Base-by-base conservation (phyloP, 1,284 basidiomycete species). In the Abortiporus biennis region DNA sequence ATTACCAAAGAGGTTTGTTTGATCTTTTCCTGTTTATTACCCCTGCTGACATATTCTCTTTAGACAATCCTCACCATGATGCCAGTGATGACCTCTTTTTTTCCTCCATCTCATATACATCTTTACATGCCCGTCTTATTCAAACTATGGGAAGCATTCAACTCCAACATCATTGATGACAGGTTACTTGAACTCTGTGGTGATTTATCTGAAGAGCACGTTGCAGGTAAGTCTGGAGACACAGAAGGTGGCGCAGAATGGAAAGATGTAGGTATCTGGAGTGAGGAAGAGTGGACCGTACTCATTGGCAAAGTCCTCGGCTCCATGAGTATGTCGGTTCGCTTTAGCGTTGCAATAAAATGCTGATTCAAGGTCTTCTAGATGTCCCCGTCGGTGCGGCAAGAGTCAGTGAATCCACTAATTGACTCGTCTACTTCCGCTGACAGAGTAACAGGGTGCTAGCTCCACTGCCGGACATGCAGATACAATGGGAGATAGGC, bases 191-290 rank as follows among this genome's bases (percentile, higher is more conserved):
- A 93, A 52, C 63, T 93, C 4, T 78, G 84, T 43, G 88, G 85
- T 29, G 71, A 82, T 25, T 66, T 95, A 11, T 72, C 88, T 0
- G 81, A 89, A 55, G 80, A 86, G 55, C 86, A 93, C 56, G 72
- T 91, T 32, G 69, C 81, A 31, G 83, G 84, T 8, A 63, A 67
- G 22, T 57, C 61, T 32, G 75, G 78, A 17, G 67, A 68, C 42
- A 70, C 69, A 12, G 77, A 73, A 12, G 74, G 73, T 40, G 71
- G 71, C 25, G 72, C 75, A 3, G 60, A 66, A 43, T 85, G 84
- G 76, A 82, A 80, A 56, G 85, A 92, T 48, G 74, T 93, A 16
- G 92, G 90, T 17, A 90, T 99, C 46, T 96, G 93, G 75, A 87
- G 79, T 5, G 78, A 92, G 45, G 68, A 78, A 29, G 84, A 99